phyloP scores from a whole-genome alignment of 2,329 filamentous ascomycete genomes.

The Xylariaceae sp. region DNA sequence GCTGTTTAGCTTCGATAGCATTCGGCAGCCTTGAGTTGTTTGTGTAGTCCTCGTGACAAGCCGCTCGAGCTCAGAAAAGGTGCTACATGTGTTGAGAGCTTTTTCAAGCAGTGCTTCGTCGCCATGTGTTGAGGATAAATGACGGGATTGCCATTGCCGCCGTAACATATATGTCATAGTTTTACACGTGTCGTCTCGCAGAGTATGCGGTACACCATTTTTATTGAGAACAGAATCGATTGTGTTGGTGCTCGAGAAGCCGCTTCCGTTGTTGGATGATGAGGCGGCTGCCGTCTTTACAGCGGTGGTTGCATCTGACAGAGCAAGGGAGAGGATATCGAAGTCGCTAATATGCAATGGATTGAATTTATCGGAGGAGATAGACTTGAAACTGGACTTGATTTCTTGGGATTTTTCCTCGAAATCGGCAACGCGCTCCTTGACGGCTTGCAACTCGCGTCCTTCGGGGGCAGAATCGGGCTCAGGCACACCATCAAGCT shows the following conservation, averaged over 20 bases:
- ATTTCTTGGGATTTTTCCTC: conserved; percentile 32
- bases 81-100: conserved; percentile 20
- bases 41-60: conserved; percentile 31
- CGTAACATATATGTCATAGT: conserved; percentile 40
- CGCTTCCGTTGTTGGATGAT: not conserved
- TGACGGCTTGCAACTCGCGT: conserved; percentile 42
- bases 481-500: conserved; percentile 43
- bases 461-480: conserved; percentile 5
- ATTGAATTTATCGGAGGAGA: conserved; percentile 28
- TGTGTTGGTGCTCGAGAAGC: not conserved
- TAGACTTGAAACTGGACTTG: conserved; percentile 21
- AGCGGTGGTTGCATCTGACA: conserved; percentile 32
- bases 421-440: conserved; percentile 41
- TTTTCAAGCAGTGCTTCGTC: conserved; percentile 9
- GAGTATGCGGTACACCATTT: conserved; percentile 40
- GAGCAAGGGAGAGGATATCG: conserved; percentile 52
- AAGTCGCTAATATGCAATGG: conserved; percentile 50
- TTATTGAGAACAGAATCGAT: conserved; percentile 24
- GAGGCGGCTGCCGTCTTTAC: not conserved
- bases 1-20: conserved; percentile 16
- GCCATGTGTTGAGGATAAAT: not conserved
- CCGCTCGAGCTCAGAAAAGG: conserved; percentile 35
- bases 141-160: conserved; percentile 25
- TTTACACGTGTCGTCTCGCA: conserved; percentile 23
- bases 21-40: conserved; percentile 28